Percentiles rank a stretch among this genome's conserved stretches.
Conservation (phyloP, 768 basidiomycete genomes). For the Kwoniella sp. region DNA sequence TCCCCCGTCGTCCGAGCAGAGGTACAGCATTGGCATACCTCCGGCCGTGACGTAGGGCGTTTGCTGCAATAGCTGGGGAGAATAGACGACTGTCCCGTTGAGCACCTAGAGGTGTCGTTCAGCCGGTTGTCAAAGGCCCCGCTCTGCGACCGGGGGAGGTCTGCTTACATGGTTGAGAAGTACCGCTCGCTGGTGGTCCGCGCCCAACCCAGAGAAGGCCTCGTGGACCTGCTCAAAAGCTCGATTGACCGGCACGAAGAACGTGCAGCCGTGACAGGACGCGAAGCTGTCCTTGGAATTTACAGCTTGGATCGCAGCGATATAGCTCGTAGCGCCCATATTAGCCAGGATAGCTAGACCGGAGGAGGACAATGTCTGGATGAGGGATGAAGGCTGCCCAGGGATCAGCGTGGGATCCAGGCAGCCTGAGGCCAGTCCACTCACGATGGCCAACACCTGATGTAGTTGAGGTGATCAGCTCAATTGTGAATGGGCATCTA, state of each 20-base stretch:
- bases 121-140: no score
- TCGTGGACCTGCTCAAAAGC: conserved; percentile 9
- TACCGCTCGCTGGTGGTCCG: conserved; percentile 5
- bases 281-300: conserved; percentile 12
- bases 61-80: conserved; percentile 14
- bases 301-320: conserved; percentile 2
- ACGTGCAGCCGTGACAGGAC: conserved; percentile 27
- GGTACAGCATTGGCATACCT: conserved; percentile 23
- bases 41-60: conserved; percentile 19
- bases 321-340: conserved; percentile 6
- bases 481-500: no score
- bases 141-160: no score
- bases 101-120: conserved; percentile 17
- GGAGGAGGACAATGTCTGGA: conserved; percentile 14
- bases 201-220: background rate
- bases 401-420: background rate
- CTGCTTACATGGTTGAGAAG: conserved; percentile 27
- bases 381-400: conserved; percentile 18
- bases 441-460: conserved; percentile 9
- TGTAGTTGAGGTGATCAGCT: no score
- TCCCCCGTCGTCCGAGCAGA: background rate
- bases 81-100: conserved; percentile 26
- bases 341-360: conserved; percentile 13
- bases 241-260: conserved; percentile 27
- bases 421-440: background rate